Evolutionary conservation across 306 rosid species (phyloP).

Genomic region (Prunus armeniaca): DNA sequence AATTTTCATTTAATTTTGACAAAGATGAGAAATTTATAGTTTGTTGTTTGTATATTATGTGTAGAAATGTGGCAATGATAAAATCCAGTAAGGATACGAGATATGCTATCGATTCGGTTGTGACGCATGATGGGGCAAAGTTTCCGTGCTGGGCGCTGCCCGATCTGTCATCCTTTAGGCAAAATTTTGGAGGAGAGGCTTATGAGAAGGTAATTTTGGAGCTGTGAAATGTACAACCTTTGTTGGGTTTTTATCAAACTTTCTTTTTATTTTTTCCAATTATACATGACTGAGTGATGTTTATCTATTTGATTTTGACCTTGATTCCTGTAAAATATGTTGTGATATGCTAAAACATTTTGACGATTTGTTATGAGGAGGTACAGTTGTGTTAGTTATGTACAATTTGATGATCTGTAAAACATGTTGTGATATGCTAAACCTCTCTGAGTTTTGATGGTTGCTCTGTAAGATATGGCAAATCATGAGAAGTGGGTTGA

Average conservation of each 20-base stretch:
- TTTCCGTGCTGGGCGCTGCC: constrained; percentile 87
- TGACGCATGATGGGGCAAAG: constrained; percentile 72
- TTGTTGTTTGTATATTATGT: background rate
- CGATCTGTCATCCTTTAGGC: constrained; percentile 58
- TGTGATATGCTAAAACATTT: background rate
- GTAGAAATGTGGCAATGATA: constrained; percentile 75
- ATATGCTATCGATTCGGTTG: constrained; percentile 73
- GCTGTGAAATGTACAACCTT: background rate
- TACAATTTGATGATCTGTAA: background rate
- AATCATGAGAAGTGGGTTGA: too few species aligned
- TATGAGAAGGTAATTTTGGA: constrained; percentile 50
- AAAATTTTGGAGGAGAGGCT: constrained; percentile 59
- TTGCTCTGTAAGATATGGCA: background rate
- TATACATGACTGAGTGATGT: background rate
- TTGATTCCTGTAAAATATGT: background rate
- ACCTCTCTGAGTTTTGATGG: background rate
- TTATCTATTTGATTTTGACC: background rate
- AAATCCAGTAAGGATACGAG: constrained; percentile 82
- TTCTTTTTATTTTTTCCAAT: background rate
- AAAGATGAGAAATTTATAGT: background rate
- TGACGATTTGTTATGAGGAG: background rate
- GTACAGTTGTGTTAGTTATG: background rate
- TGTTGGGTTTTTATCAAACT: background rate
- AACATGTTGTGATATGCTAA: too few species aligned
- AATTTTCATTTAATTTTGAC: background rate